Percentiles rank a stretch among this genome's conserved stretches.
phyloP scores from a whole-genome alignment of 2,329 filamentous ascomycete species.

The Colletotrichum nymphaeae region DNA sequence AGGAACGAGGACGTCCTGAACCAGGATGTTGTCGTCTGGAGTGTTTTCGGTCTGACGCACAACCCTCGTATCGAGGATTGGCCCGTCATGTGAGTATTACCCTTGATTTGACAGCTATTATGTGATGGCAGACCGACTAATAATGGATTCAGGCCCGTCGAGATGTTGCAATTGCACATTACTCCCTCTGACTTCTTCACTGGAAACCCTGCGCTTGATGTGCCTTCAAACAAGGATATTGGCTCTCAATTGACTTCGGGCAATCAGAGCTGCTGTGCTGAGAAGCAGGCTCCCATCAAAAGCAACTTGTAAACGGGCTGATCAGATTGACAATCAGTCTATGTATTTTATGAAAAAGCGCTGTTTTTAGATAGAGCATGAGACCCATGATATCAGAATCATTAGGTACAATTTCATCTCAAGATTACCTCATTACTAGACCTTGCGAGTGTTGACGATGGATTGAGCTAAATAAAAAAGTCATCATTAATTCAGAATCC shows the following conservation, averaged over 20 bases:
- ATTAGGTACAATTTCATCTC: neutral
- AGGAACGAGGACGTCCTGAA: slow-evolving; percentile 61
- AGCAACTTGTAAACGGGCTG: slow-evolving; percentile 19
- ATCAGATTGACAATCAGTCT: neutral
- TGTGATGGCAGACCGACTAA: neutral
- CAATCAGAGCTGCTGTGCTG: slow-evolving; percentile 13
- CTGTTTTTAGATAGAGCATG: neutral
- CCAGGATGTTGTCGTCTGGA: slow-evolving; percentile 59
- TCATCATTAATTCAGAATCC: too few species aligned
- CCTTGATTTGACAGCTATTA: neutral
- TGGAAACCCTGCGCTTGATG: slow-evolving; percentile 58
- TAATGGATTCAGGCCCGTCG: slow-evolving; percentile 58
- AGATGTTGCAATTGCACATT: slow-evolving; percentile 58
- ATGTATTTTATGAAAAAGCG: slow-evolving; percentile 13
- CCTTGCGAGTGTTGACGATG: too few species aligned
- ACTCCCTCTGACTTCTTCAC: slow-evolving; percentile 62
- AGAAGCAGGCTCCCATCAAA: neutral
- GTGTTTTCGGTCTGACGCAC: slow-evolving; percentile 64
- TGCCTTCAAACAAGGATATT: slow-evolving; percentile 50
- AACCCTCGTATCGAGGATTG: slow-evolving; percentile 68
- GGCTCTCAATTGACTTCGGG: slow-evolving; percentile 36
- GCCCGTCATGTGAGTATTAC: slow-evolving; percentile 64
- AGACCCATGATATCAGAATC: neutral
- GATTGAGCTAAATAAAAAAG: too few species aligned
- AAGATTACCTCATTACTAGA: neutral